Base-by-base conservation (phyloP, 2,329 filamentous ascomycete species). In the Coniochaeta sp. region DNA sequence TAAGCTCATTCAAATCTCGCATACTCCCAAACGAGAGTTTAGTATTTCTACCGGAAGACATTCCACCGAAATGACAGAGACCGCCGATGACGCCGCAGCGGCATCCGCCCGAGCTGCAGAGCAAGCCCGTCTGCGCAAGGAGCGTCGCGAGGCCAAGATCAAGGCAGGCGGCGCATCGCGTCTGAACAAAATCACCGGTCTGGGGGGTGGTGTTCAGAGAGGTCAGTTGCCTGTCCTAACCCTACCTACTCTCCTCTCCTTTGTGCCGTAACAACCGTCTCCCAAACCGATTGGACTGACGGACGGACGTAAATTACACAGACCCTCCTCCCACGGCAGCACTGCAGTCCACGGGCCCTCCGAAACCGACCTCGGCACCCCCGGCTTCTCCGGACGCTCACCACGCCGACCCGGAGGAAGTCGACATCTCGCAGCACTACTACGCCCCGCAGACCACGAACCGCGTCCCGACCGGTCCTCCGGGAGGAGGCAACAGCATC, bases 131-230 rank as follows among this genome's bases (percentile, higher is more conserved):
- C 79, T 91, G 61, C 88, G 90, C 66, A 90, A 91, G 73, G 89
- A 93, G 72, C 85, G 89, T 42, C 83, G 90, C 56, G 88, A 91
- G 72, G 89, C 89, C 61, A 93, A 93, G 79, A 86, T 93, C 74
- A 84, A 82, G 67, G 85, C 87, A 57, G 86, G 88, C 62, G 90
- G 88, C 60, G 83, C 85, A 19, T 82, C 86, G 42, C 79, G 90
- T 62, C 75, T 95, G 63, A 87, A 89, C 68, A 89, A 83, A 72
- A 95, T 95, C 72, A 90, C 88, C 14, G 86, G 87, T 1, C 75
- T 91, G 28, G 87, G 86, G 60, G 87, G 85, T 30, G 79, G 81
- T 62, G 58, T 82, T n/a, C 73, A 75, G 64, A 67, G 75, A 73
- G 77, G 79, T 81, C 59, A 34, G 72, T 66, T 7, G n/a, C 22